These are phyloP conservation scores for Pythium sukuiense DNA, from an alignment of 352 stramenopile species.

Conservation along the genomic window DNA sequence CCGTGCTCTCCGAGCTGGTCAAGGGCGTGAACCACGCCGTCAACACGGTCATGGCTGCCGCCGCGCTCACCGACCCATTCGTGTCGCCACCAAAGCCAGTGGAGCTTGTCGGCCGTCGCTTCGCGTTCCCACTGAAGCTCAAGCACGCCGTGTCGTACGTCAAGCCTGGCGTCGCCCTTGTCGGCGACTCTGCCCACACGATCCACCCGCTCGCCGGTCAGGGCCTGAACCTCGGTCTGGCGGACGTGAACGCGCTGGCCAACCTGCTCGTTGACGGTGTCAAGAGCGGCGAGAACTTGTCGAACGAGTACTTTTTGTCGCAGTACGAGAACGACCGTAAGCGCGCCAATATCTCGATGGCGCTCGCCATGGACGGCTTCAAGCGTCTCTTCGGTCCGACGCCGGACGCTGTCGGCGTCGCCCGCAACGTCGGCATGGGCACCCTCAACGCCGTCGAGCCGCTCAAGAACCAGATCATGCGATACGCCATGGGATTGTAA, in stretches of 20 bases:
- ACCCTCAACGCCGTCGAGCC: conserved; percentile 84
- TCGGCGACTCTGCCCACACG: conserved; percentile 95
- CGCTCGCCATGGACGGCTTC: conserved; percentile 87
- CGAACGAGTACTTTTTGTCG: conserved; percentile 70
- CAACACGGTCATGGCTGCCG: conserved; percentile 74
- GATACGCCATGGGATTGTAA: conserved; percentile 88
- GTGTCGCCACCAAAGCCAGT: conserved; percentile 67
- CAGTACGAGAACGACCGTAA: conserved; percentile 89
- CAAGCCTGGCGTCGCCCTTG: conserved; percentile 83
- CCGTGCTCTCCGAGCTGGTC: conserved; percentile 73
- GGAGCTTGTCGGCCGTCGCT: conserved; percentile 66
- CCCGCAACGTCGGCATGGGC: conserved; percentile 85
- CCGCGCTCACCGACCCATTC: conserved; percentile 75
- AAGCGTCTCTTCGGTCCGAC: conserved; percentile 85
- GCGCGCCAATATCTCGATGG: conserved; percentile 81
- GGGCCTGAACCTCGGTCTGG: conserved; percentile 94
- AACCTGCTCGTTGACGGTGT: conserved; percentile 75
- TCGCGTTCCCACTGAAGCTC: conserved; percentile 90
- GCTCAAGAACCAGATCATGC: conserved; percentile 90
- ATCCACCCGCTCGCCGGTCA: conserved; percentile 96
- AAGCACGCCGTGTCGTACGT: conserved; percentile 88
- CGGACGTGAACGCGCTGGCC: conserved; percentile 85
- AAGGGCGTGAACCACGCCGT: conserved; percentile 74
- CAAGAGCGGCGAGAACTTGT: conserved; percentile 76
- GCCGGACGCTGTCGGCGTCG: conserved; percentile 66